Percentiles rank a stretch among this genome's conserved stretches.
Evolutionary conservation across 208 protist species (phyloP).

Genomic region (Kentomonas sorsogonicus): DNA sequence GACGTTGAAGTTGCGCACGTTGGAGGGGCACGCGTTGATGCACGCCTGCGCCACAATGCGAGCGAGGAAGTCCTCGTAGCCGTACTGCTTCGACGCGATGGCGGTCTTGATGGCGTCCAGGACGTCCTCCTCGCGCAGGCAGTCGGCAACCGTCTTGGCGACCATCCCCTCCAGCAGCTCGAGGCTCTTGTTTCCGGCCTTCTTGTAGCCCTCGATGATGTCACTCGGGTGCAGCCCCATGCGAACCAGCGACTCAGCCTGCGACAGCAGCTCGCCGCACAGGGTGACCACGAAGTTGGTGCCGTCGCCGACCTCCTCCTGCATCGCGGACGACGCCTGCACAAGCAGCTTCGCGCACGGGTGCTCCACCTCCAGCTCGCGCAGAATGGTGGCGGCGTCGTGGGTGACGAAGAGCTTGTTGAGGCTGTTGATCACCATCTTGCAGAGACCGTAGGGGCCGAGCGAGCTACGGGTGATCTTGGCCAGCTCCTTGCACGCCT

Average conservation of each 20-base stretch:
- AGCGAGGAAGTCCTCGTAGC: slow-evolving; percentile 94
- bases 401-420: slow-evolving; percentile 99
- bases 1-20: slow-evolving; percentile 96
- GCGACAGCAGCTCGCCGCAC: slow-evolving; percentile 97
- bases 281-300: slow-evolving; percentile 99
- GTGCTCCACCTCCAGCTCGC: slow-evolving; percentile 98
- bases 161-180: slow-evolving; percentile 85
- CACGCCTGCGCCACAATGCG: slow-evolving; percentile 94
- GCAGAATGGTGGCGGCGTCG: slow-evolving; percentile 99
- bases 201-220: slow-evolving; percentile 98
- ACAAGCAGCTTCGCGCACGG: slow-evolving; percentile 99
- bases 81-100: slow-evolving; percentile 96
- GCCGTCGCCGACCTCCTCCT: slow-evolving; percentile 98
- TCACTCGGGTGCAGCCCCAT: slow-evolving; percentile 98
- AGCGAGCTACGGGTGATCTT: slow-evolving; percentile 97
- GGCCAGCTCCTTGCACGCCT: slow-evolving; percentile 95
- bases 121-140: slow-evolving; percentile 78
- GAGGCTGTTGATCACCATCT: slow-evolving; percentile 99
- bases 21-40: slow-evolving; percentile 95
- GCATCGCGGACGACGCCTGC: slow-evolving; percentile 98
- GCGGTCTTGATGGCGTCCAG: slow-evolving; percentile 68
- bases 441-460: slow-evolving; percentile 99
- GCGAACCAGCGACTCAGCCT: slow-evolving; percentile 95
- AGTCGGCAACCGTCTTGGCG: slow-evolving; percentile 72
- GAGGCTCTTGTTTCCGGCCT: slow-evolving; percentile 88